Percentiles rank a stretch among this genome's conserved stretches.
phyloP scores from a whole-genome alignment of 768 basidiomycete genomes.

The Lactarius deliciosus region DNA sequence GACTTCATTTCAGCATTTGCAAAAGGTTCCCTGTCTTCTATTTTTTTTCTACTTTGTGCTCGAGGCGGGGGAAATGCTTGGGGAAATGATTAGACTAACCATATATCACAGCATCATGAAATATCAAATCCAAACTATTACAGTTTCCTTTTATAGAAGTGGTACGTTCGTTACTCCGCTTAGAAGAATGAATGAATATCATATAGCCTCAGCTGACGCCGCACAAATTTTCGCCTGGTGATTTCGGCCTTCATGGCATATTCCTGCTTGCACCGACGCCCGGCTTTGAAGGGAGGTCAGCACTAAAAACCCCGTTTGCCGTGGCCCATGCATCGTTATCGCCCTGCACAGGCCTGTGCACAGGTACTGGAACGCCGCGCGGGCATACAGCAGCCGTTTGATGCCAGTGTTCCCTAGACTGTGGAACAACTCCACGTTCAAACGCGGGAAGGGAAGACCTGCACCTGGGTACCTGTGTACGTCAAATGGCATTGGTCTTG shows the following conservation, averaged over 20 bases:
- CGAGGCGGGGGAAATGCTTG: conserved; percentile 11
- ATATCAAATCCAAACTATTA: conserved; percentile 1
- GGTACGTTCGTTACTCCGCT: not conserved
- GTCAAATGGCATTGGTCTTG: conserved; percentile 16
- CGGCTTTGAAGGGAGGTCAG: not conserved
- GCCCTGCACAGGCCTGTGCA: conserved; percentile 7
- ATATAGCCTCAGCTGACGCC: not conserved
- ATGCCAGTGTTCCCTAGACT: conserved; percentile 2
- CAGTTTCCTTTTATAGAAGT: conserved; percentile 22
- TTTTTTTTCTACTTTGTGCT: conserved; percentile 7
- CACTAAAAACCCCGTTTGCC: conserved; percentile 18
- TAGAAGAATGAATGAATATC: not conserved
- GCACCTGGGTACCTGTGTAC: conserved; percentile 13
- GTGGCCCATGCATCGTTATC: conserved; percentile 18
- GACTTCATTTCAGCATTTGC: conserved; percentile 19
- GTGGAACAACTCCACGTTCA: not conserved
- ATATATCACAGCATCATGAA: conserved; percentile 2
- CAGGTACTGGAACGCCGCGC: not conserved
- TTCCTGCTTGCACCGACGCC: not conserved
- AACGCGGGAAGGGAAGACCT: conserved; percentile 7
- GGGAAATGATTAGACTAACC: conserved; percentile 15
- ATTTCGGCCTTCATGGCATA: conserved; percentile 2
- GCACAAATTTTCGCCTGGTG: not conserved
- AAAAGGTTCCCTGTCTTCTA: conserved; percentile 3
- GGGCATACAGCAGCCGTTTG: conserved; percentile 3